A percentile compares a stretch with the other conserved stretches of the same genome.
Evolutionary conservation across 805 yeast species (phyloP).

Genomic region (Ogataea kodamae): DNA sequence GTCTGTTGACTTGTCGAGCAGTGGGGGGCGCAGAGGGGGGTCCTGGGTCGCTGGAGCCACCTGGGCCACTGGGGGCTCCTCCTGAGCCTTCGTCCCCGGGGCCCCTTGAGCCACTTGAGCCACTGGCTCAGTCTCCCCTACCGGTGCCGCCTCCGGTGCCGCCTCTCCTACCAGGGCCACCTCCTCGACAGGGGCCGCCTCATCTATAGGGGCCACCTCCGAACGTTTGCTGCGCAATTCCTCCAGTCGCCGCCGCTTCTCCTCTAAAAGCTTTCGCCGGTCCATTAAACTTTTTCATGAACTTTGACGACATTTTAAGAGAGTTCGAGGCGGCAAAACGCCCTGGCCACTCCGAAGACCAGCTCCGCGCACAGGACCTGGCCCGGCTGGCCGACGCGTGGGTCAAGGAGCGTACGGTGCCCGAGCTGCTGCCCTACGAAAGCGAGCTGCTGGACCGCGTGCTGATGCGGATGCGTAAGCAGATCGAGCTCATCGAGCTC

Average conservation of each 20-base stretch:
- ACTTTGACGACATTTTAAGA: conserved; percentile 66
- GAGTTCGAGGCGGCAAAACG: conserved; percentile 51
- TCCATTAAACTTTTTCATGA: conserved; percentile 36
- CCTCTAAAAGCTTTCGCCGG: conserved; percentile 39
- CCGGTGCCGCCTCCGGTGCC: too few relatives aligned
- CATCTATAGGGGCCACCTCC: too few relatives aligned
- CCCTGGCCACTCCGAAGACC: conserved; percentile 24
- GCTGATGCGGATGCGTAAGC: conserved; percentile 56
- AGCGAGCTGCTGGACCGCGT: conserved; percentile 54
- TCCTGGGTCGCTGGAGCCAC: too few relatives aligned
- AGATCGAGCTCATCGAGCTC: conserved; percentile 71
- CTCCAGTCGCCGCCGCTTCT: conserved; percentile 47
- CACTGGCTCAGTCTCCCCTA: too few relatives aligned
- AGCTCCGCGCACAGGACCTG: conserved; percentile 36
- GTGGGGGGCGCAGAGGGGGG: too few relatives aligned
- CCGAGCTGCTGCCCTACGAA: conserved; percentile 80
- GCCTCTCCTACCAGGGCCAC: too few relatives aligned
- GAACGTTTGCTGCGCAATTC: too few relatives aligned
- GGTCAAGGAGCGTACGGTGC: conserved; percentile 82
- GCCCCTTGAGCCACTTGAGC: too few relatives aligned
- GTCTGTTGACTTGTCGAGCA: conserved; percentile 5
- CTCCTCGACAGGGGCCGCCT: too few relatives aligned
- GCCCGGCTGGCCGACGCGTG: conserved; percentile 56
- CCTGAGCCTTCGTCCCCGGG: too few relatives aligned
- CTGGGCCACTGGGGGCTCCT: too few relatives aligned